Percentiles rank a stretch among this genome's conserved stretches.
Evolutionary conservation across 495 filamentous ascomycete genomes (phyloP).

Genomic region (Terfezia claveryi): DNA sequence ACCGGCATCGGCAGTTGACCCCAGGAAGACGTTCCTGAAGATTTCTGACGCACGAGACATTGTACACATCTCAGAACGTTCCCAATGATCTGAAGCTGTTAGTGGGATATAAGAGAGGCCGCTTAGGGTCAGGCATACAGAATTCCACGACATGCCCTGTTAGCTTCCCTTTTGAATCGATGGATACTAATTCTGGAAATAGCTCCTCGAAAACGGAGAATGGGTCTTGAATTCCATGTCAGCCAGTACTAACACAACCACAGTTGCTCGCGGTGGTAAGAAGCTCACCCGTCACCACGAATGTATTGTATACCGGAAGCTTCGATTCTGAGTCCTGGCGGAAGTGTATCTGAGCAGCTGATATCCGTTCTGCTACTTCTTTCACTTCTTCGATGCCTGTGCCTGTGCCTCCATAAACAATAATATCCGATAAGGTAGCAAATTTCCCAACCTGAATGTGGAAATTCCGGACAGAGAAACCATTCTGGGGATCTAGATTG

Average conservation of each 20-base stretch:
- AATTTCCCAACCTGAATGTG: constrained; percentile 87
- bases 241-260: neutral
- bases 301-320: constrained; percentile 59
- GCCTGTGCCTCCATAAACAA: constrained; percentile 64
- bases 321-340: constrained; percentile 33
- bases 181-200: constrained; percentile 46
- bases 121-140: constrained; percentile 27
- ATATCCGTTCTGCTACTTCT: constrained; percentile 46
- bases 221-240: constrained; percentile 25
- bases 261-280: neutral
- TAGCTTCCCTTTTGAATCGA: constrained; percentile 47
- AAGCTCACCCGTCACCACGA: constrained; percentile 42
- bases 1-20: constrained; percentile 57
- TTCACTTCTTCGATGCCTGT: constrained; percentile 32
- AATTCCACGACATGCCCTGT: constrained; percentile 78
- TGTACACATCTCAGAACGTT: constrained; percentile 72
- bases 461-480: constrained; percentile 75
- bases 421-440: constrained; percentile 70
- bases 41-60: constrained; percentile 87
- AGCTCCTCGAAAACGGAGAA: constrained; percentile 55
- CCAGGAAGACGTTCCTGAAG: constrained; percentile 69
- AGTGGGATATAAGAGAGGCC: neutral
- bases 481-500: constrained; percentile 62
- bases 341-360: constrained; percentile 55
- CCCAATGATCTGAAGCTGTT: constrained; percentile 42